Evolutionary conservation across 163 green algal genomes (phyloP), one percentile per base, ranked within the genome.

Genomic region (Prototheca wickerhamii): DNA sequence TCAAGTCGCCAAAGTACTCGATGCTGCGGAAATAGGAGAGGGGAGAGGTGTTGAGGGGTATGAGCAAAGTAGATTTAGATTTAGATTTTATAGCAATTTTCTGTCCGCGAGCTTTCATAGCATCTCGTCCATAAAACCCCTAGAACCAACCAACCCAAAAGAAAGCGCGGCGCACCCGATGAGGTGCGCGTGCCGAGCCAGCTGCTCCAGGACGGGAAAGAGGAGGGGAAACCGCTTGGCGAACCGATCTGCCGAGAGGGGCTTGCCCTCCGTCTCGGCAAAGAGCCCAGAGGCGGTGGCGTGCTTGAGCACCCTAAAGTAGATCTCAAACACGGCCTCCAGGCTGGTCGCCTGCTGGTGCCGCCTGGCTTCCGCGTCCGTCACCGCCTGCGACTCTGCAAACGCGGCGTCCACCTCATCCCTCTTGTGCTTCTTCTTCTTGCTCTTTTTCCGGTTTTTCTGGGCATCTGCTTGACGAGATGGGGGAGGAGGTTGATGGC

Each of bases 251-350:
- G 23, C 23, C 2, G 64, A 32, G 26, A 74, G 34, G 1, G 56
- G 53, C 18, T 34, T 8, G 3, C 10, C 64, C 18, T 67, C 8
- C 8, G 49, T 4, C 20, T n/a, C 4, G 4, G 23, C 32, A 23
- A 63, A 28, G 17, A 52, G 3, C 40, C 8, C 52, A 3, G 60
- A 79, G 34, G 76, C 65, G 25, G 70, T 77, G 59, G 67, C 82
- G 33, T 89, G 76, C 76, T 96, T 96, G 4, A 96, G 65, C 21
- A 95, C 84, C 0, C 89, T 80, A 76, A 96, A 96, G 64, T 93
- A 89, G 44, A 91, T 68, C 68, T 96, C 87, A 64, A 94, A 92
- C 37, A 92, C 58, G 1, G 84, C 86, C 52, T 92, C 80, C 34
- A 90, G 63, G 30, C 74, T 83, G 53, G 69, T 61, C 6, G 62